These are phyloP conservation scores for Trichoderma atrobrunneum DNA, from an alignment of 2,329 filamentous ascomycete genomes.

Conservation along the genomic window DNA sequence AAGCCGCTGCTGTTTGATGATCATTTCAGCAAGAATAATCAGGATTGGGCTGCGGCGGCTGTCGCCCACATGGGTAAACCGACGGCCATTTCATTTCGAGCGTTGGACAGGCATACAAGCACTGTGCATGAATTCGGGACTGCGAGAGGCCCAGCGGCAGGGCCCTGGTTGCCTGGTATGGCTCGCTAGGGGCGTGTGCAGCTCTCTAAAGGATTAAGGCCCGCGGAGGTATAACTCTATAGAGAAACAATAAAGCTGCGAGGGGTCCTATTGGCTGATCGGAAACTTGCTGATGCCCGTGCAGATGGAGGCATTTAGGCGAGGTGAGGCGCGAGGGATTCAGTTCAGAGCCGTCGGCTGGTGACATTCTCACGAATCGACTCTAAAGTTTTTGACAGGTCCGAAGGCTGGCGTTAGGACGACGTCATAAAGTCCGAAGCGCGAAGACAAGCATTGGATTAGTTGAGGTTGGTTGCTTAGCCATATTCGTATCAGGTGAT, in stretches of 20 bases:
- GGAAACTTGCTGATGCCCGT: neutral
- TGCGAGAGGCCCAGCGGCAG: neutral
- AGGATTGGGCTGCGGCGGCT: neutral
- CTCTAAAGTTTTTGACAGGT: neutral
- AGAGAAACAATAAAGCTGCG: conserved; percentile 9
- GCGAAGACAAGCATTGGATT: neutral
- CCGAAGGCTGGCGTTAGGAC: neutral
- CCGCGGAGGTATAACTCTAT: conserved; percentile 16
- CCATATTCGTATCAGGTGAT: neutral
- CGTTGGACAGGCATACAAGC: neutral
- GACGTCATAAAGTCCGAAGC: neutral
- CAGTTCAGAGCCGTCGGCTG: neutral
- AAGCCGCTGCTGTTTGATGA: conserved; percentile 1
- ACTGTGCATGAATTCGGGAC: conserved; percentile 3
- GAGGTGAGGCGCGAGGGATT: conserved; percentile 1
- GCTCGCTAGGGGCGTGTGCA: neutral
- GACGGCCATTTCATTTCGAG: conserved; percentile 13
- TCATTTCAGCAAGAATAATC: neutral
- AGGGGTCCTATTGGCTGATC: neutral
- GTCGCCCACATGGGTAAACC: neutral
- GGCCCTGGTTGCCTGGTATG: neutral
- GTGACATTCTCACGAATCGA: neutral
- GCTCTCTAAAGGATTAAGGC: neutral
- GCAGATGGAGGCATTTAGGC: neutral
- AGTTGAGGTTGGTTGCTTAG: neutral